A percentile compares a stretch with the other conserved stretches of the same genome.
Evolutionary conservation across 164 flowering plant genomes (phyloP).

Genomic region (Chimonanthus praecox): DNA sequence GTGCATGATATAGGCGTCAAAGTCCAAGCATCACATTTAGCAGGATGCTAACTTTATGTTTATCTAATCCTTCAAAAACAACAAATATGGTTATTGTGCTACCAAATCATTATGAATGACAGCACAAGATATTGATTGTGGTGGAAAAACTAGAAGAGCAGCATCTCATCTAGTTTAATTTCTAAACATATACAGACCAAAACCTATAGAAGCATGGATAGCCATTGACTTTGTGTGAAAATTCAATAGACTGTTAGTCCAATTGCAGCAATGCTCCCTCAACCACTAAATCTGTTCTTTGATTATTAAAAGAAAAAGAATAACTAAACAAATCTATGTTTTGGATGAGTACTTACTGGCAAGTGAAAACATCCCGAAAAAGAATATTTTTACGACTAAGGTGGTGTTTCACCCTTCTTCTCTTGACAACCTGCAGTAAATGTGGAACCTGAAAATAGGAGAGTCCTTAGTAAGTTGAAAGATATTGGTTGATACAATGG

Average conservation of each 20-base stretch:
- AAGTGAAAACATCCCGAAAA: constrained; percentile 52
- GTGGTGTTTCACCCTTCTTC: constrained; percentile 45
- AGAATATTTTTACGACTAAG: constrained; percentile 70
- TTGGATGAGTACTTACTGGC: constrained; percentile 59
- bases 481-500: not conserved
- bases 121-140: no score
- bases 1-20: no score
- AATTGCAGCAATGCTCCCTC: not conserved
- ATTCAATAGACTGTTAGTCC: not conserved
- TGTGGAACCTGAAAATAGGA: constrained; percentile 60
- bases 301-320: not conserved
- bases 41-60: not conserved
- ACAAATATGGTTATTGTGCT: no score
- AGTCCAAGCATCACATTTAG: not conserved
- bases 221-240: not conserved
- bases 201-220: not conserved
- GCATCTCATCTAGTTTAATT: not conserved
- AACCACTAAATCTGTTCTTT: not conserved
- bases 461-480: not conserved
- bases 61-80: not conserved
- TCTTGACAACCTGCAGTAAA: constrained; percentile 71
- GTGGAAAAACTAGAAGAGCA: not conserved
- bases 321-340: not conserved
- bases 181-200: not conserved
- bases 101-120: not conserved